Conservation (phyloP, 805 yeast species). For the baker's yeast (Saccharomyces cerevisiae) region DNA sequence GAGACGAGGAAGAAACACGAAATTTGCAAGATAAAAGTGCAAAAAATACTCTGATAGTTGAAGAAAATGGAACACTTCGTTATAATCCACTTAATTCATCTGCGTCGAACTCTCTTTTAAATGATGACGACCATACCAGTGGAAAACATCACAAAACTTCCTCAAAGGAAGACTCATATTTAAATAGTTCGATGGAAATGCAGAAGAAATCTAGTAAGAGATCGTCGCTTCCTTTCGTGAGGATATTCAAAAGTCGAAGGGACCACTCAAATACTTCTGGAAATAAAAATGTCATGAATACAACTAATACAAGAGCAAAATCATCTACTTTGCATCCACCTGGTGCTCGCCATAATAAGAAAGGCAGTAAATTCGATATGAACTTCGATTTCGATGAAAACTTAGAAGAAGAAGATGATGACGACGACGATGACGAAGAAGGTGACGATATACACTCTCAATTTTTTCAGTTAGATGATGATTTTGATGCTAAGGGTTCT, state of each 20-base stretch:
- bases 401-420: conserved; percentile 29
- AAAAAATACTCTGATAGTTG: not conserved
- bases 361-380: conserved; percentile 17
- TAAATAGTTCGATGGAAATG: conserved; percentile 3
- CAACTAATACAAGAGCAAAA: not conserved
- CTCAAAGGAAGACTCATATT: conserved; percentile 9
- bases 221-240: conserved; percentile 17
- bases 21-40: not conserved
- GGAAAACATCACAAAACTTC: not conserved
- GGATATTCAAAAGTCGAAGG: conserved; percentile 20
- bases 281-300: not conserved
- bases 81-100: not conserved
- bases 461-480: conserved; percentile 18
- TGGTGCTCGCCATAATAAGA: conserved; percentile 1
- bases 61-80: not conserved
- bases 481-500: not conserved
- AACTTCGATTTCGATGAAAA: conserved; percentile 27
- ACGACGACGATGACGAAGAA: conserved; percentile 25
- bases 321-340: not conserved
- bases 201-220: conserved; percentile 10
- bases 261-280: conserved; percentile 2
- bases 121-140: not conserved
- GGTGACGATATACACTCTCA: conserved; percentile 15
- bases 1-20: not conserved
- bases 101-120: not conserved